Base-by-base conservation (phyloP, 306 rosid genomes). In the Cyclanthera cordifolia region DNA sequence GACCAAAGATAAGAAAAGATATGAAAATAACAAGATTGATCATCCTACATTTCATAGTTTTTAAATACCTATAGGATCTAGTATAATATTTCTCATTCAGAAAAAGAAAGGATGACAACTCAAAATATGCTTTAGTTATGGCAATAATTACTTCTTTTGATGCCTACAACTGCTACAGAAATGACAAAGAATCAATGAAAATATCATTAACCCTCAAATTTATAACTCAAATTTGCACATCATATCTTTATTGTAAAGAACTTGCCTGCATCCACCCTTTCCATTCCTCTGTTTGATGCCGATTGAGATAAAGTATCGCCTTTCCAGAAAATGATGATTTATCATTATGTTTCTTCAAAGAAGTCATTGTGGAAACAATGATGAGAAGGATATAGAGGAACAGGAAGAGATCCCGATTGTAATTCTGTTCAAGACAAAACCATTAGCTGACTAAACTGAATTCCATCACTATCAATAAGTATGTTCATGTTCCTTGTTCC, bases 201-300 rank as follows among this genome's bases (percentile, higher is more conserved):
- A 32, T 20, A 64, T 51, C 53, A 43, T 43, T 5, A 21, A 19
- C 69, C 69, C 69, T 63, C 30, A 43, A 19, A 66, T 16, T 46
- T 47, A 24, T 2, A 2, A 65, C 53, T 65, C 45, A 65, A 64
- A 63, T 28, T 14, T 65, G 70, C n/a, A 28, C 24, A 30, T 70
- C 48, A 21, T 32, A 27, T 66, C 23, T 43, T 69, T 37, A 54
- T 56, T 57, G 68, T 54, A 57, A 68, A 79, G 59, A 19, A 81
- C 95, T 82, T 76, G 90, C 99, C 97, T 94, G 99, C 99, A 94
- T 94, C 97, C 97, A 94, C 74, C 99, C 99, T 76, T 86, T 94
- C 99, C 99, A 94, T 72, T 94, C 99, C 75, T 94, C 99, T 46
- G 99, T 94, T 75, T 94, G 97, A 78, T 94, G 96, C 50, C 99